Conservation (phyloP, 805 yeast genomes). For the Yarrowia sp. region DNA sequence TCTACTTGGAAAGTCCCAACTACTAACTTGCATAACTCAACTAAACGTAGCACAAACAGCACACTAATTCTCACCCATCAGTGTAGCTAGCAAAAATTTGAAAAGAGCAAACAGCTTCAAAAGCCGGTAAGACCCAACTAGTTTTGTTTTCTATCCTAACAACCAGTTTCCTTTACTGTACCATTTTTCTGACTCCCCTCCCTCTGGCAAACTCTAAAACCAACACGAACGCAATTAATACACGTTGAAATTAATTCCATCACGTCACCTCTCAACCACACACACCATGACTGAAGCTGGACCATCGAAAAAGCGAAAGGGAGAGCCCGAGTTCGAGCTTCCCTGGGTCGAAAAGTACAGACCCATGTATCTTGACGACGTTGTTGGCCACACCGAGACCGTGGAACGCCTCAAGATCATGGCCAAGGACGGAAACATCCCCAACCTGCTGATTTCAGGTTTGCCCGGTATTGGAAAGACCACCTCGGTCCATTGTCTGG, state of each 20-base stretch:
- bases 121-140: no score
- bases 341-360: constrained; percentile 93
- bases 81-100: no score
- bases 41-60: no score
- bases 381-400: constrained; percentile 94
- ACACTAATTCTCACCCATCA: no score
- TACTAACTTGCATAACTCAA: no score
- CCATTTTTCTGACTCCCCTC: no score
- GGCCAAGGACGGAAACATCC: constrained; percentile 94
- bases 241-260: constrained; percentile 15
- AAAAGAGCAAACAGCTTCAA: no score
- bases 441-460: constrained; percentile 92
- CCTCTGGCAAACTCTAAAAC: not conserved
- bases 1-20: no score
- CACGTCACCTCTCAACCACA: not conserved
- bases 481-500: constrained; percentile 89
- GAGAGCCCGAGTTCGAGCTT: constrained; percentile 35
- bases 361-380: constrained; percentile 77
- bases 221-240: constrained; percentile 27
- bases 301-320: constrained; percentile 34
- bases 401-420: constrained; percentile 81
- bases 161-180: no score
- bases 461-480: constrained; percentile 98
- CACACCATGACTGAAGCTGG: constrained; percentile 32
- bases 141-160: no score